Evolutionary conservation across 257 asterid genomes (phyloP).

Genomic region (Nicotiana tabacum): DNA sequence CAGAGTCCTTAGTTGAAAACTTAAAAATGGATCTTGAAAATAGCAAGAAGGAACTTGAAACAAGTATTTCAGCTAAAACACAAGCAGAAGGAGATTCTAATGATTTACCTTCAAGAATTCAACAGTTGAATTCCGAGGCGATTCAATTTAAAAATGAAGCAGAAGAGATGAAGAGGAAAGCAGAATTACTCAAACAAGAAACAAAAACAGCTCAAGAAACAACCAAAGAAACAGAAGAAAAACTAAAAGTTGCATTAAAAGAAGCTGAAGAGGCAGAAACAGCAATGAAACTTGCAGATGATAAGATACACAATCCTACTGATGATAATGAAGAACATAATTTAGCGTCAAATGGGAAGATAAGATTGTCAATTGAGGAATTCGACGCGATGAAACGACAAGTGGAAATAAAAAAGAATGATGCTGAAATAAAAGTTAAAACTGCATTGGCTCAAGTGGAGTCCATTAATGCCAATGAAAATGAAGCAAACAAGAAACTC

Average conservation of each 20-base stretch:
- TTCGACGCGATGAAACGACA: conserved; percentile 21
- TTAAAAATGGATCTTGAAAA: conserved; percentile 42
- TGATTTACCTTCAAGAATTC: conserved; percentile 31
- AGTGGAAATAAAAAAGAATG: conserved; percentile 18
- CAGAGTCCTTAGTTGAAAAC: conserved; percentile 31
- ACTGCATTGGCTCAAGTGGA: conserved; percentile 38
- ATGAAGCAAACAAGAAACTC: conserved; percentile 59
- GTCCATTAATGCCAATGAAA: conserved; percentile 49
- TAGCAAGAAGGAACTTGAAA: conserved; percentile 43
- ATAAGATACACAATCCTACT: background rate
- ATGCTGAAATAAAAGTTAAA: conserved; percentile 35
- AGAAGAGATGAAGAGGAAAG: conserved; percentile 57
- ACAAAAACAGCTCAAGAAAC: conserved; percentile 39
- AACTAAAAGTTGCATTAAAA: conserved; percentile 31
- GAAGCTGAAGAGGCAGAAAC: conserved; percentile 78
- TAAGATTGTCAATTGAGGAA: conserved; percentile 21
- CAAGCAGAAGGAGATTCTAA: conserved; percentile 18
- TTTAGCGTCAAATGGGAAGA: conserved; percentile 13
- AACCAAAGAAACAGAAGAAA: conserved; percentile 59
- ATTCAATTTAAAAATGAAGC: conserved; percentile 40
- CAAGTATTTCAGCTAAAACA: conserved; percentile 21
- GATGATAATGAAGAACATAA: background rate
- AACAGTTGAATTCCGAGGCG: conserved; percentile 38
- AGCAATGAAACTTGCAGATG: conserved; percentile 22
- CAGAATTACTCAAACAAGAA: conserved; percentile 52